Evolutionary conservation across 176 grass and related monocot species (phyloP), one percentile per base, ranked within the genome.

Genomic region (Alopecurus myosuroides): DNA sequence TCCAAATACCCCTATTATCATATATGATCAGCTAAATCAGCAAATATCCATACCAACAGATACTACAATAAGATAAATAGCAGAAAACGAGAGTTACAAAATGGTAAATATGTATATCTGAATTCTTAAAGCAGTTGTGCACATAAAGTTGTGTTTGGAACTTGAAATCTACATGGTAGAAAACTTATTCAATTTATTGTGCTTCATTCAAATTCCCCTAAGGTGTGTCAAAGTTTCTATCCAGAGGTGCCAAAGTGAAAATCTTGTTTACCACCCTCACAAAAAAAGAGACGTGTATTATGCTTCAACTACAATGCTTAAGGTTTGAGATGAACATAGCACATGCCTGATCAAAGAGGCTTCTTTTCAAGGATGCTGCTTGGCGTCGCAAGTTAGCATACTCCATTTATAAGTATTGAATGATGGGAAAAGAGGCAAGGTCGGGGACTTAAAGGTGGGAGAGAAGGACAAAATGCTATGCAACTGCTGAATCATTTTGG

Each of bases 311-410:
- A 40, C 18, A 77, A 85, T 77, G 44, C 68, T 53, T 85, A 31
- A 74, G 2, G 56, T 17, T 71, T 78, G 30, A 65, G 35, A 31
- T 74, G 63, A 70, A 76, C 45, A 86, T 15, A 76, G n/a, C 28
- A 89, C 85, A 65, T 19, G 90, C 96, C 91, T 98, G 91, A 92
- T 95, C 85, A 70, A 98, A 94, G 81, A 92, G 86, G 81, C 76
- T 74, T 56, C 89, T 94, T 84, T 87, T 94, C 84, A 94, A 76
- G 78, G 85, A 85, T 37, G 92, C 90, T 60, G 92, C 92, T 68
- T 97, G 92, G 15, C 79, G 85, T 28, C 66, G 90, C 76, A 93
- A 86, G 82, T 89, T 91, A 53, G 70, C 49, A 81, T 91, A 88
- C 62, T 97, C 88, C 95, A 97, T 97, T 68, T 86, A 46, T 53